A percentile compares a stretch with the other conserved stretches of the same genome.
These are phyloP conservation scores for Tolypocladium paradoxum DNA, from an alignment of 2,329 filamentous ascomycete species.

Conservation along the genomic window DNA sequence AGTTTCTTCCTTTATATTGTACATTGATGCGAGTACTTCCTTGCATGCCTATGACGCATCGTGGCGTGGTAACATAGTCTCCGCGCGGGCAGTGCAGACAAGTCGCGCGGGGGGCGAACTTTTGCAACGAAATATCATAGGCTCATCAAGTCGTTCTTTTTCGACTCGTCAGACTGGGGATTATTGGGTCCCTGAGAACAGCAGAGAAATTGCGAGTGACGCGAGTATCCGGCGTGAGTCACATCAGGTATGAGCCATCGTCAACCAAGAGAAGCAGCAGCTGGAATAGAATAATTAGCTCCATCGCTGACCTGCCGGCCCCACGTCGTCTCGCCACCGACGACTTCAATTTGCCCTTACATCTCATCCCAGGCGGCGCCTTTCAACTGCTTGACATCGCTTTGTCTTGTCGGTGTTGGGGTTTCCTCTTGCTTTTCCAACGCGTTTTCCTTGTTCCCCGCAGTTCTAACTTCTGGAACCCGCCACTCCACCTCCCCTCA, in stretches of 20 bases:
- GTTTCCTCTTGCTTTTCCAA: neutral
- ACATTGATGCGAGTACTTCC: neutral
- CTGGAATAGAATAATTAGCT: neutral
- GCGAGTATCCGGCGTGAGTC: neutral
- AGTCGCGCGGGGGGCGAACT: too few species aligned
- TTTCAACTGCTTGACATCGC: neutral
- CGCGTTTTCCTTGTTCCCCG: neutral
- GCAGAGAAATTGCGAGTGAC: neutral
- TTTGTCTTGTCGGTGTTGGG: neutral
- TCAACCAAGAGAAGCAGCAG: neutral
- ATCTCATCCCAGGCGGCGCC: neutral
- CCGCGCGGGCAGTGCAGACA: neutral
- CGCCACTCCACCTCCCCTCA: neutral
- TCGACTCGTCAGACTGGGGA: neutral
- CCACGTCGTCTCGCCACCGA: neutral
- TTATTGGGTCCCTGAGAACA: neutral
- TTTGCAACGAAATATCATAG: neutral
- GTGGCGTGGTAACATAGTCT: neutral
- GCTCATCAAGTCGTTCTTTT: neutral
- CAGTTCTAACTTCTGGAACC: neutral
- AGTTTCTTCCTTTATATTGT: neutral
- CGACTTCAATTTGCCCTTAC: too few species aligned
- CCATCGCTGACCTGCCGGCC: neutral
- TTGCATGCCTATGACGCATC: neutral
- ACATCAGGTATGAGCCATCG: neutral